These are phyloP conservation scores for Ganoderma meredithae DNA, from an alignment of 1,284 basidiomycete genomes.

Conservation along the genomic window DNA sequence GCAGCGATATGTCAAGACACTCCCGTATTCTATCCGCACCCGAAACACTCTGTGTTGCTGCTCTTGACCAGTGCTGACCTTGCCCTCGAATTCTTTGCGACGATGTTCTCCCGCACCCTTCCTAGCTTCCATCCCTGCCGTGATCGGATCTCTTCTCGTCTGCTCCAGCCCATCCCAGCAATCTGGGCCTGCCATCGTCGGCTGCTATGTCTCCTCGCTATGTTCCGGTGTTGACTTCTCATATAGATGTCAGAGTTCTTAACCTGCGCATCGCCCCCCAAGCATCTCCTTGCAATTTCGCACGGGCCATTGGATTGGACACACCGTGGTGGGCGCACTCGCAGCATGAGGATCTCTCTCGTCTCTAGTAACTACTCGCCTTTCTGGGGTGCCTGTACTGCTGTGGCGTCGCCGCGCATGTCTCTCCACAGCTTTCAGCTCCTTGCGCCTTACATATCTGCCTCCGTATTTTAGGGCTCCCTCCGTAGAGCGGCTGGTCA, in stretches of 20 bases:
- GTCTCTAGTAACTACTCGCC: neutral
- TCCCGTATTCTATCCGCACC: neutral
- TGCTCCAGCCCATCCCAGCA: neutral
- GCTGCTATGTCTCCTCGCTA: neutral
- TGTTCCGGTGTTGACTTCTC: neutral
- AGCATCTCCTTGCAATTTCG: neutral
- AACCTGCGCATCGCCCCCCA: neutral
- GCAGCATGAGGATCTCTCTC: neutral
- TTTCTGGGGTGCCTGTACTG: neutral
- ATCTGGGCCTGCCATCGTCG: neutral
- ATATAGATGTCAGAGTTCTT: neutral
- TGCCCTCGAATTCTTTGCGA: neutral
- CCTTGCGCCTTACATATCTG: neutral
- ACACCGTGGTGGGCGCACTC: neutral
- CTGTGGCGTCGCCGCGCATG: neutral
- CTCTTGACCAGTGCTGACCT: neutral
- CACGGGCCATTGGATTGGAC: neutral
- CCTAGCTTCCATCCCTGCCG: neutral
- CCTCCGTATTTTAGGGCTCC: too few species aligned
- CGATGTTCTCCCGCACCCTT: neutral
- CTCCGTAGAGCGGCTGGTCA: too few species aligned
- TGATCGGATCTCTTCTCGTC: neutral
- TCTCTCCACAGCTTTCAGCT: too few species aligned
- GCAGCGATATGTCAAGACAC: constrained; percentile 7
- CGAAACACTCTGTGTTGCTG: neutral